Conservation (phyloP, 108 stramenopile genomes). For the Cyclostephanos invisitatus region DNA sequence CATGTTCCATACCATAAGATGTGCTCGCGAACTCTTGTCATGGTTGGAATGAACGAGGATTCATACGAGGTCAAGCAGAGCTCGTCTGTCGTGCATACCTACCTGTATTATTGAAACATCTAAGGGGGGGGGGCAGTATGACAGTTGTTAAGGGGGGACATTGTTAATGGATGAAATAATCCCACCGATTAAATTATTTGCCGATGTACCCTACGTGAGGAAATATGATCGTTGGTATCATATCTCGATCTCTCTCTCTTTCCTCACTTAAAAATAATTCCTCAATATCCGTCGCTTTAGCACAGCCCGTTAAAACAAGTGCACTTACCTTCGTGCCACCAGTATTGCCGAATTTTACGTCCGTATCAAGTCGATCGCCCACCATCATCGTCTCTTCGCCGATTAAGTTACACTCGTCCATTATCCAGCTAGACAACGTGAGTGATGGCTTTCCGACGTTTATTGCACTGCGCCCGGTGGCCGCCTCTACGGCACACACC, state of each 20-base stretch:
- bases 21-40: neutral
- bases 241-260: conserved; percentile 54
- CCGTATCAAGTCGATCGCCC: conserved; percentile 91
- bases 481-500: conserved; percentile 69
- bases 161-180: neutral
- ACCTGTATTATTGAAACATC: too few species aligned
- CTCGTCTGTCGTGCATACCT: too few species aligned
- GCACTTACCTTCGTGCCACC: conserved; percentile 61
- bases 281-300: conserved; percentile 54
- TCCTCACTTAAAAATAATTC: conserved; percentile 21
- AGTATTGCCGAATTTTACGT: conserved; percentile 75
- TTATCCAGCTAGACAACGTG: conserved; percentile 55
- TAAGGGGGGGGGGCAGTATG: neutral
- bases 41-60: too few species aligned
- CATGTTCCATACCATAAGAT: conserved; percentile 1
- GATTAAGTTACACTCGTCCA: conserved; percentile 45
- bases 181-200: neutral
- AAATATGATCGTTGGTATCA: conserved; percentile 61
- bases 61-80: too few species aligned
- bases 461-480: conserved; percentile 62
- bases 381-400: conserved; percentile 69
- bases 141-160: neutral
- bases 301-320: conserved; percentile 83
- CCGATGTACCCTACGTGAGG: conserved; percentile 60
- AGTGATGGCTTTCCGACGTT: conserved; percentile 84